A percentile compares a stretch with the other conserved stretches of the same genome.
These are phyloP conservation scores for Vitrella brassicaformis DNA, from an alignment of 73 alveolate species.

Conservation along the genomic window DNA sequence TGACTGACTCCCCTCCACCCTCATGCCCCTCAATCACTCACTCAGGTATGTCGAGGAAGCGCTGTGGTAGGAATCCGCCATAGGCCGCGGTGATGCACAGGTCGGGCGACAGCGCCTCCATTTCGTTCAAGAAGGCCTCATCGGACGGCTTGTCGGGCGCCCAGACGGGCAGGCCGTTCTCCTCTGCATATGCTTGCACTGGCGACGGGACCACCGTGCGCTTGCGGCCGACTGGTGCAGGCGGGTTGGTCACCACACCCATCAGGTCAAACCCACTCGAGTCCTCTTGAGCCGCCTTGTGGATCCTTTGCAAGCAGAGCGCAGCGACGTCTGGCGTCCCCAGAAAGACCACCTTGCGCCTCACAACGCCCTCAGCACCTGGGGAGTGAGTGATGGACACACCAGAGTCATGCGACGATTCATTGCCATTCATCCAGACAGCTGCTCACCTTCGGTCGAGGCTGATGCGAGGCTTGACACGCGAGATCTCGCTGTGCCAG, in stretches of 20 bases:
- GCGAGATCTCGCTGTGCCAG: too few species aligned
- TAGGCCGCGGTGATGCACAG: background rate
- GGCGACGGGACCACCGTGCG: background rate
- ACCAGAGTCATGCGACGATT: too few species aligned
- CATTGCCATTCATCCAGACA: too few species aligned
- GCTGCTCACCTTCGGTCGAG: too few species aligned
- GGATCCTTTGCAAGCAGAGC: background rate
- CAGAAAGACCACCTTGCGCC: background rate
- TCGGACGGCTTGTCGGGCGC: background rate
- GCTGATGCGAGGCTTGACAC: too few species aligned
- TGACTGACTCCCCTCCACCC: background rate
- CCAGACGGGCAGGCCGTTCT: background rate
- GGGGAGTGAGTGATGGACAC: too few species aligned
- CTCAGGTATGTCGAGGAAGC: background rate
- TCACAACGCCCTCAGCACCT: too few species aligned
- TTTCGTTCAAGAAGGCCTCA: background rate
- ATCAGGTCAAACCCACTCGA: background rate
- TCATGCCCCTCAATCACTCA: background rate
- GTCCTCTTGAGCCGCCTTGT: background rate
- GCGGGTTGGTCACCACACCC: background rate
- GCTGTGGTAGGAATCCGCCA: background rate
- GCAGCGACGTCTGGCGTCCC: background rate
- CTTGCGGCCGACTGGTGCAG: too few species aligned
- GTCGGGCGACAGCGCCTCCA: background rate
- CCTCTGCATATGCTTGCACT: background rate